Base-by-base conservation (phyloP, 495 filamentous ascomycete species). In the Neurospora sublineolata region DNA sequence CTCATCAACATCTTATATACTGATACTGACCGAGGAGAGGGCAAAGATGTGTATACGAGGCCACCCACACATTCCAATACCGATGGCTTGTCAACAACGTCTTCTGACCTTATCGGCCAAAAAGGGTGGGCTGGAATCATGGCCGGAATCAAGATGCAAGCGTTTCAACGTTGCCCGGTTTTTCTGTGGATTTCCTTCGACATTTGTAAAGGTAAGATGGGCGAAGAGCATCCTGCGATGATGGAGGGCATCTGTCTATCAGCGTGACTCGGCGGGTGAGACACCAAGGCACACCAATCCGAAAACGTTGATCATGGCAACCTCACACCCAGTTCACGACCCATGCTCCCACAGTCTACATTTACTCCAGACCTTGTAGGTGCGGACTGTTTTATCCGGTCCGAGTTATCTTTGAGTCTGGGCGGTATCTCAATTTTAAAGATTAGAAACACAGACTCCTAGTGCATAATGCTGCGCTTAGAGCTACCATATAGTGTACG, bases 211-310 rank as follows among this genome's bases (percentile, higher is more conserved):
- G 37, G 37, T 16, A 46, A 70, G 73, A 69, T 69, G 73, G 64
- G 73, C 69, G 40, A 69, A 42, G 38, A 67, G 52, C 52, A 69
- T 69, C 41, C 72, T 69, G 73, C 37, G 42, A 30, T 64, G 27
- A 64, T 37, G 69, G 72, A 75, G 70, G 38, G 64, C 67, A 72
- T 70, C 69, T 39, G 71, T 60, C 39, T 58, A 71, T 70, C 73
- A 76, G 72, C 75, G 77, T 77, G 77, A 80, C 78, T 78, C 69
- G 69, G 58, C 60, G 72, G 64, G 75, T 80, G 78, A 80, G 78
- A 80, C 78, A 80, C 67, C 52, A 73, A 75, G 74, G 73, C 77
- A 78, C 78, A 79, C 77, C 72, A 77, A 73, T 46, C 27, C 38
- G 44, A 40, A n/a, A 71, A 64, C 52, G n/a, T 42, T 39, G 68